Evolutionary conservation across 139 green algal species (phyloP), one percentile per base, ranked within the genome.

Genomic region (Deuterostichococcus epilithicus): DNA sequence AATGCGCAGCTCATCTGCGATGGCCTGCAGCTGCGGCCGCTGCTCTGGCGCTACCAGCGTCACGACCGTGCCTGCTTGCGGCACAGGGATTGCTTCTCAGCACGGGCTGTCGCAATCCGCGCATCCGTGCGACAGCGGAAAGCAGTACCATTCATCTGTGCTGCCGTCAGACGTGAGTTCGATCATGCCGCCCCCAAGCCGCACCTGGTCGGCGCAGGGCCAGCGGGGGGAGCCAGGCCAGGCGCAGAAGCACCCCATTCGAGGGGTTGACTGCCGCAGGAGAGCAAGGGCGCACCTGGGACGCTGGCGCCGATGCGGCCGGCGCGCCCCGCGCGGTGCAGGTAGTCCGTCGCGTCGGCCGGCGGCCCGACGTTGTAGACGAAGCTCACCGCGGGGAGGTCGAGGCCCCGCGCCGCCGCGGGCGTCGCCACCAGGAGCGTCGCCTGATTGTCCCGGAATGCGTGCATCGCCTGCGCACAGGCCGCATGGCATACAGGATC

Each of bases 361-460:
- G 90, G 93, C 52, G 81, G 65, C 18, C 82, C 88, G 18, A 93
- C 67, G 76, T 87, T 94, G 83, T 96, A 97, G 65, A 97, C 91
- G 73, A 95, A 87, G 68, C 78, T 91, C 1, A 97, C 92, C 1
- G 86, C 90, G 0, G 93, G 93, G 32, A 97, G 79, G 82, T 97
- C 93, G 47, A 97, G 82, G 1, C 93, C 93, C 0, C 93, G 79
- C 2, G 88, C 79, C 0, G 90, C 87, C 23, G 77, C 66, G 1
- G 91, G 89, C 1, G 90, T 96, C 38, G 85, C 81, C 36, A 96
- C 70, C 75, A 96, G 73, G 67, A 96, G 82, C 32, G 65, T 89
- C 52, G 84, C 82, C 32, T 80, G 71, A 76, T 91, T 88, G 82
- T 96, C 92, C 20, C 93, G 72, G 82, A 95, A 94, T 1, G 86